These are phyloP conservation scores for Eleusine coracana DNA, from an alignment of 176 grass and related monocot species.

Conservation along the genomic window DNA sequence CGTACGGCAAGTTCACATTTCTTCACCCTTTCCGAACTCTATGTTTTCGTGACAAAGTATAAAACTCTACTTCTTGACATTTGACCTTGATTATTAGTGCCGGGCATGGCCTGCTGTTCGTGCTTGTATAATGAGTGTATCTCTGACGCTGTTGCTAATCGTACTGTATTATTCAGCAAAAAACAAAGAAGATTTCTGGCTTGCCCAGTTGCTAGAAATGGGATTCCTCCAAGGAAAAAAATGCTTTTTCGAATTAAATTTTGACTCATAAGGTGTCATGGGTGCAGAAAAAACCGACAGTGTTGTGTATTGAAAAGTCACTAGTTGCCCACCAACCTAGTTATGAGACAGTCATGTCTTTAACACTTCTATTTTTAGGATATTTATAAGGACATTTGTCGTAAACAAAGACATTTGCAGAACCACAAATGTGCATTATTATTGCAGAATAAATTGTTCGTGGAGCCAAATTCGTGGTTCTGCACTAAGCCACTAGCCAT, in stretches of 20 bases:
- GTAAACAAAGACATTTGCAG: background rate
- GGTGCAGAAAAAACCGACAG: too few species aligned
- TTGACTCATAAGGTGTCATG: too few species aligned
- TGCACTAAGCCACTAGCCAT: background rate
- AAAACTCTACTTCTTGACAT: background rate
- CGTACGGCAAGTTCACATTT: background rate
- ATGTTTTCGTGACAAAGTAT: slow-evolving; percentile 17
- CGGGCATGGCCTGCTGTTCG: slow-evolving; percentile 11
- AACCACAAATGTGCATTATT: background rate
- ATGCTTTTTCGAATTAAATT: background rate
- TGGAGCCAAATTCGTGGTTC: background rate
- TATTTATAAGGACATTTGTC: background rate
- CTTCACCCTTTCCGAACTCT: background rate
- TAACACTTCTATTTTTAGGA: background rate
- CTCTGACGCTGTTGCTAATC: background rate
- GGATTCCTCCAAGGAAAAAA: too few species aligned
- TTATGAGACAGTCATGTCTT: background rate
- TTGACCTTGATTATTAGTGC: slow-evolving; percentile 21
- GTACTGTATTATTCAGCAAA: too few species aligned
- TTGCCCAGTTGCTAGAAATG: too few species aligned
- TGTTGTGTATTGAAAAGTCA: background rate
- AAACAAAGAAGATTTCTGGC: background rate
- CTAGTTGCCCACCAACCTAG: background rate
- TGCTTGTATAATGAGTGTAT: background rate
- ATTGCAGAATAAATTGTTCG: too few species aligned